Conservation (phyloP, 2,329 filamentous ascomycete species). For the Penicillium sp. region DNA sequence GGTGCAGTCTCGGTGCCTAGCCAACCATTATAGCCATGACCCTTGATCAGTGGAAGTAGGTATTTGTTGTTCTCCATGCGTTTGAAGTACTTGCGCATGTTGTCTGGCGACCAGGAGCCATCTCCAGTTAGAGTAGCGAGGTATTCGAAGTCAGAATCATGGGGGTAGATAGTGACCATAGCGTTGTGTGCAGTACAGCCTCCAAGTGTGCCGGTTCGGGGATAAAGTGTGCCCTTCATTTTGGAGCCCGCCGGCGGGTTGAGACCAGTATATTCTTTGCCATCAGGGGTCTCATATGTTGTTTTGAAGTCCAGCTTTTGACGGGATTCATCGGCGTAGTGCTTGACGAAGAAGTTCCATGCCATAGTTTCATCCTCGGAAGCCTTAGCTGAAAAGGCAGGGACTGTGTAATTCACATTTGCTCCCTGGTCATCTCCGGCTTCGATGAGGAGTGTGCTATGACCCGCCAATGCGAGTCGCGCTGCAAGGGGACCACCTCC, state of each 20-base stretch:
- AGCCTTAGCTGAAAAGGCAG: slow-evolving; percentile 28
- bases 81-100: slow-evolving; percentile 59
- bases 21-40: slow-evolving; percentile 46
- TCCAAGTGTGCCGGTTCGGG: slow-evolving; percentile 56
- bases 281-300: slow-evolving; percentile 46
- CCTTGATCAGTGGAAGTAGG: slow-evolving; percentile 40
- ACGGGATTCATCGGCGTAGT: slow-evolving; percentile 33
- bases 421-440: slow-evolving; percentile 38
- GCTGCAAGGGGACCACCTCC: slow-evolving; percentile 40
- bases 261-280: slow-evolving; percentile 54
- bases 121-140: slow-evolving; percentile 62
- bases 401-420: slow-evolving; percentile 32
- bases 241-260: slow-evolving; percentile 54
- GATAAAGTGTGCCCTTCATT: slow-evolving; percentile 57
- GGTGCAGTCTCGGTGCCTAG: slow-evolving; percentile 31
- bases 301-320: slow-evolving; percentile 38
- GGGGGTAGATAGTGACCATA: slow-evolving; percentile 58
- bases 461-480: slow-evolving; percentile 36
- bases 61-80: slow-evolving; percentile 57
- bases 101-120: slow-evolving; percentile 55
- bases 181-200: slow-evolving; percentile 64
- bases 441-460: slow-evolving; percentile 40
- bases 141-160: slow-evolving; percentile 59
- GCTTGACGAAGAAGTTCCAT: slow-evolving; percentile 41
- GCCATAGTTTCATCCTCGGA: slow-evolving; percentile 32